Percentiles rank a stretch among this genome's conserved stretches.
phyloP scores from a whole-genome alignment of 2,329 filamentous ascomycete genomes.

The Cadophora sp. region DNA sequence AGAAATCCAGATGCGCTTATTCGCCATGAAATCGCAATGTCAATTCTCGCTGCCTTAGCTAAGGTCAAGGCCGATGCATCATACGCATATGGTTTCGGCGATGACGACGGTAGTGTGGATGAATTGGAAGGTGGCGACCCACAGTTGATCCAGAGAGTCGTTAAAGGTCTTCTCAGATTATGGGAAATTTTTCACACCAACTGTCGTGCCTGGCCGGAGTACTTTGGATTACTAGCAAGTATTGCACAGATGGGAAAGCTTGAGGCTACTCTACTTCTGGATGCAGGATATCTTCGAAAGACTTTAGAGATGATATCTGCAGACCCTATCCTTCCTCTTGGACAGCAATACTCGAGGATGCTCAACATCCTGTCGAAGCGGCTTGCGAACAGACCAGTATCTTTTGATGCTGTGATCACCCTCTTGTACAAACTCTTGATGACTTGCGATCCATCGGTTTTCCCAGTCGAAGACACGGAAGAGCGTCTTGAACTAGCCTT shows the following conservation, averaged over 20 bases:
- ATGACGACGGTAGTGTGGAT: slow-evolving; percentile 40
- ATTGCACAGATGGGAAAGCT: slow-evolving; percentile 67
- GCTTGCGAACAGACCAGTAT: slow-evolving; percentile 57
- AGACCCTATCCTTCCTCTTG: slow-evolving; percentile 38
- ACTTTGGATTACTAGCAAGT: slow-evolving; percentile 73
- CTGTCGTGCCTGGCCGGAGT: slow-evolving; percentile 76
- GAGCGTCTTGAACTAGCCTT: slow-evolving; percentile 49
- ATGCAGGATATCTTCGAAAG: slow-evolving; percentile 64
- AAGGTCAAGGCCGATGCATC: slow-evolving; percentile 59
- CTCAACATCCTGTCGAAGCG: slow-evolving; percentile 59
- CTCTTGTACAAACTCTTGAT: slow-evolving; percentile 51
- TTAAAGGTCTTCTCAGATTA: slow-evolving; percentile 60
- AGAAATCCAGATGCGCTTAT: slow-evolving; percentile 63
- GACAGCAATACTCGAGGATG: slow-evolving; percentile 61
- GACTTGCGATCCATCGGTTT: slow-evolving; percentile 37
- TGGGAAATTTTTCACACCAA: slow-evolving; percentile 69
- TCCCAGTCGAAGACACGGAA: slow-evolving; percentile 49
- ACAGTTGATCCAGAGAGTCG: slow-evolving; percentile 37
- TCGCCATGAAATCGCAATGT: slow-evolving; percentile 57
- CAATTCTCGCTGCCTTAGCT: slow-evolving; percentile 60
- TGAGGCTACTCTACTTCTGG: slow-evolving; percentile 65
- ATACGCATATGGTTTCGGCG: slow-evolving; percentile 52
- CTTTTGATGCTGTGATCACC: slow-evolving; percentile 60
- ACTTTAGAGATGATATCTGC: slow-evolving; percentile 44
- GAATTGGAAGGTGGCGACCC: slow-evolving; percentile 45